Evolutionary conservation across 768 basidiomycete genomes (phyloP).

Genomic region (Rhizopogon salebrosus): DNA sequence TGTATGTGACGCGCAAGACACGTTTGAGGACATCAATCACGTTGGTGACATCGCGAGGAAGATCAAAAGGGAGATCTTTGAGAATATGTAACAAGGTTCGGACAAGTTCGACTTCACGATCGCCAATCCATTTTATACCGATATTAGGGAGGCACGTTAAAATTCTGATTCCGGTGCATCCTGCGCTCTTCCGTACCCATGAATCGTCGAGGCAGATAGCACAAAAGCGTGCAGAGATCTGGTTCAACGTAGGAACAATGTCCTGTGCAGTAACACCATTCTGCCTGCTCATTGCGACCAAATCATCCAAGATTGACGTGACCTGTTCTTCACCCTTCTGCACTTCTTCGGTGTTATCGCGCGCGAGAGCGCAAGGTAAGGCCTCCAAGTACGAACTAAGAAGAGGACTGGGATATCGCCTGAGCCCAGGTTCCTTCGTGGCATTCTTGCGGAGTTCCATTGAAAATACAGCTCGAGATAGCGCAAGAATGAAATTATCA

Average conservation of each 20-base stretch:
- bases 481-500: slow-evolving; percentile 60
- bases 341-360: slow-evolving; percentile 56
- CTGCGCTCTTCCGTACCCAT: slow-evolving; percentile 87
- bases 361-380: slow-evolving; percentile 69
- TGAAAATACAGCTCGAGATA: slow-evolving; percentile 69
- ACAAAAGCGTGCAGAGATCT: slow-evolving; percentile 77
- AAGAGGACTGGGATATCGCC: slow-evolving; percentile 52
- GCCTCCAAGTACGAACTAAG: slow-evolving; percentile 76
- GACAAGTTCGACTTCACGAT: slow-evolving; percentile 85
- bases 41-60: slow-evolving; percentile 75
- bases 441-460: slow-evolving; percentile 63
- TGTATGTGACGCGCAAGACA: slow-evolving; percentile 58
- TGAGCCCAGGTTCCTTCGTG: slow-evolving; percentile 45
- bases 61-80: slow-evolving; percentile 90
- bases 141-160: slow-evolving; percentile 69
- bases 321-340: slow-evolving; percentile 58
- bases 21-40: slow-evolving; percentile 72
- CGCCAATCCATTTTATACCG: slow-evolving; percentile 73
- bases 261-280: slow-evolving; percentile 46
- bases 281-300: slow-evolving; percentile 51
- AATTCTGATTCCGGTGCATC: slow-evolving; percentile 79
- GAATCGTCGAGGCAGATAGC: slow-evolving; percentile 87
- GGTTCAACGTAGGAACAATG: slow-evolving; percentile 66
- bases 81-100: slow-evolving; percentile 87
- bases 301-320: slow-evolving; percentile 56